Percentiles rank a stretch among this genome's conserved stretches.
Conservation (phyloP, 306 rosid genomes). For the Neltuma alba region DNA sequence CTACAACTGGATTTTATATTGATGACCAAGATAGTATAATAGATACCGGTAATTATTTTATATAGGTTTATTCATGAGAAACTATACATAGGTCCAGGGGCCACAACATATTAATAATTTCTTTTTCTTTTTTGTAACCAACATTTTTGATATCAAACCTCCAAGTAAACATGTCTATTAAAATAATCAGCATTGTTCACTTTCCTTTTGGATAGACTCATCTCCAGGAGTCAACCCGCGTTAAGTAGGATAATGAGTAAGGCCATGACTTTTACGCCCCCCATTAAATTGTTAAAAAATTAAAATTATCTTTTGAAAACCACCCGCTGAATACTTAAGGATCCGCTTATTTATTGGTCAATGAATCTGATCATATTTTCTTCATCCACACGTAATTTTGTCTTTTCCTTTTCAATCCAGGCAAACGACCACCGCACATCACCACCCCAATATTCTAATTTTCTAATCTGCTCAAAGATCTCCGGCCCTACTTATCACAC, state of each 20-base stretch:
- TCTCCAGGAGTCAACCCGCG: neutral
- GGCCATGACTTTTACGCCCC: neutral
- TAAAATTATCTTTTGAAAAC: neutral
- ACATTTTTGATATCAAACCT: neutral
- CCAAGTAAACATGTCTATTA: neutral
- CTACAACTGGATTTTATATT: no score
- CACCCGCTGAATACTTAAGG: neutral
- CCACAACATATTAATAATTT: neutral
- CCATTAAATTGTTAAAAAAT: neutral
- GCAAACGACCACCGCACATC: neutral
- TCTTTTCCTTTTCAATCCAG: neutral
- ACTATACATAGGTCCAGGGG: neutral
- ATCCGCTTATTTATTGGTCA: neutral
- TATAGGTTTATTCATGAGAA: no score
- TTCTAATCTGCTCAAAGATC: neutral
- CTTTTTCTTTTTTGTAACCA: neutral
- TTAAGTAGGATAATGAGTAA: neutral
- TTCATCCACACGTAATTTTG: neutral
- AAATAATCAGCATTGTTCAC: neutral
- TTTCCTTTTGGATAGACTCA: neutral
- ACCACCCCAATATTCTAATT: neutral
- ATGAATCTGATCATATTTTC: neutral
- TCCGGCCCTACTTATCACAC: neutral
- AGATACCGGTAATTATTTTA: no score
- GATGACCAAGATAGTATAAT: no score